These are phyloP conservation scores for Phytophthora chlamydospora DNA, from an alignment of 352 stramenopile species.

Conservation along the genomic window DNA sequence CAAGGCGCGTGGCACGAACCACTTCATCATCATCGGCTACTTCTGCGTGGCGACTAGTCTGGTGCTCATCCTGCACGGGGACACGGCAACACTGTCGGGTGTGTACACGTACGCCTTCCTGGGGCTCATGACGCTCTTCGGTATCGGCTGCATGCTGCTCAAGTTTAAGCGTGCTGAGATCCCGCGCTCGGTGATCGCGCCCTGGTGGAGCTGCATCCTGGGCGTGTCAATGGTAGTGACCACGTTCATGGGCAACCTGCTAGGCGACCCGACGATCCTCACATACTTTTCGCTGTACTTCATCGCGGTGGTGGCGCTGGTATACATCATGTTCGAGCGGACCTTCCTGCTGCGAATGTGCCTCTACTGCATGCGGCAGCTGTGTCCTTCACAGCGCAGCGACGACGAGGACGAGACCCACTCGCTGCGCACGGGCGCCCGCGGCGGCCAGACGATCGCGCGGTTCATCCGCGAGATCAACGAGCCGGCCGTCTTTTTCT, in stretches of 20 bases:
- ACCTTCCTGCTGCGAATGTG: slow-evolving; percentile 86
- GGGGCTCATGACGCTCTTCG: slow-evolving; percentile 94
- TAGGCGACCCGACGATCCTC: slow-evolving; percentile 86
- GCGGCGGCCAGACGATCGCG: slow-evolving; percentile 86
- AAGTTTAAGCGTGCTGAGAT: slow-evolving; percentile 95
- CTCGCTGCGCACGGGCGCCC: slow-evolving; percentile 72
- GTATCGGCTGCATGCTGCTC: slow-evolving; percentile 93
- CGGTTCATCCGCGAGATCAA: slow-evolving; percentile 87
- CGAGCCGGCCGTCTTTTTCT: slow-evolving; percentile 93
- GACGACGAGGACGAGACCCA: slow-evolving; percentile 50
- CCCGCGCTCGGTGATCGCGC: slow-evolving; percentile 84
- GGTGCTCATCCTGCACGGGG: slow-evolving; percentile 89
- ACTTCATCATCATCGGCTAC: slow-evolving; percentile 93
- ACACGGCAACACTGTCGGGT: slow-evolving; percentile 92
- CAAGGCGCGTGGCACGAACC: slow-evolving; percentile 86
- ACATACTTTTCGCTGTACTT: slow-evolving; percentile 93
- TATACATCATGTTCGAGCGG: slow-evolving; percentile 91
- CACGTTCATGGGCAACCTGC: slow-evolving; percentile 86
- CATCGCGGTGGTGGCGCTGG: slow-evolving; percentile 75
- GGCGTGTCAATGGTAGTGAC: slow-evolving; percentile 83
- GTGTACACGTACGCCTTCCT: slow-evolving; percentile 97
- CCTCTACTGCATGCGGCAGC: slow-evolving; percentile 76
- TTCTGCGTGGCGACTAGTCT: slow-evolving; percentile 90
- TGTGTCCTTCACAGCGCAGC: slow-evolving; percentile 73
- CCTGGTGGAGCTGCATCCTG: slow-evolving; percentile 88